A percentile compares a stretch with the other conserved stretches of the same genome.
phyloP scores from a whole-genome alignment of 2,329 filamentous ascomycete genomes.

The Exophiala sp. region DNA sequence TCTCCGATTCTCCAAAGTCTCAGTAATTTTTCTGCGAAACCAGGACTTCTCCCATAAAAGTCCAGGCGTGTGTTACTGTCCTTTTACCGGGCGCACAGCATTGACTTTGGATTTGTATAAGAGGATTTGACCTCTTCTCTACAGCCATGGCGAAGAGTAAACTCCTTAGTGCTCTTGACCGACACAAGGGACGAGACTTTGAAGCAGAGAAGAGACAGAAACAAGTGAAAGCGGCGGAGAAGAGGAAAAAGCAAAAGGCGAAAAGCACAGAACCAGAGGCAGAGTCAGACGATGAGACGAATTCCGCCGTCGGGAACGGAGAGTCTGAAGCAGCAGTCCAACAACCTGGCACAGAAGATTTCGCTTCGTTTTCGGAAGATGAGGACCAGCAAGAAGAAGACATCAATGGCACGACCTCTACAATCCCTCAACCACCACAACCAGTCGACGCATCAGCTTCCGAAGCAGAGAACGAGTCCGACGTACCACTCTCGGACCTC shows the following conservation, averaged over 20 bases:
- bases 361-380: constrained; percentile 7
- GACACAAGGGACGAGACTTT: constrained; percentile 62
- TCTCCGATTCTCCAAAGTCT: not conserved
- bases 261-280: constrained; percentile 5
- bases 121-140: not conserved
- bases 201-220: constrained; percentile 75
- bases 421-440: constrained; percentile 36
- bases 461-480: constrained; percentile 73
- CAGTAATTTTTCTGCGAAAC: not conserved
- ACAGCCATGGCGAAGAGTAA: constrained; percentile 52
- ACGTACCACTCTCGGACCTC: constrained; percentile 83
- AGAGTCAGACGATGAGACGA: constrained; percentile 10
- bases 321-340: not conserved
- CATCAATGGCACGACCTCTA: constrained; percentile 33
- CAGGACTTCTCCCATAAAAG: not conserved
- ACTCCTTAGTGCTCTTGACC: constrained; percentile 57
- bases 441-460: constrained; percentile 53
- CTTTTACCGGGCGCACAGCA: not conserved
- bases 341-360: constrained; percentile 10
- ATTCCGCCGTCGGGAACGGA: not conserved
- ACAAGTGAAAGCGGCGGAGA: constrained; percentile 51
- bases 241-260: constrained; percentile 39
- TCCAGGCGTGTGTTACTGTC: not conserved
- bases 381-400: constrained; percentile 21
- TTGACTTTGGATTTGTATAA: not conserved